Evolutionary conservation across 2,329 filamentous ascomycete species (phyloP), one percentile per base, ranked within the genome.

Genomic region (Dryadomyces quercus-mongolicae): DNA sequence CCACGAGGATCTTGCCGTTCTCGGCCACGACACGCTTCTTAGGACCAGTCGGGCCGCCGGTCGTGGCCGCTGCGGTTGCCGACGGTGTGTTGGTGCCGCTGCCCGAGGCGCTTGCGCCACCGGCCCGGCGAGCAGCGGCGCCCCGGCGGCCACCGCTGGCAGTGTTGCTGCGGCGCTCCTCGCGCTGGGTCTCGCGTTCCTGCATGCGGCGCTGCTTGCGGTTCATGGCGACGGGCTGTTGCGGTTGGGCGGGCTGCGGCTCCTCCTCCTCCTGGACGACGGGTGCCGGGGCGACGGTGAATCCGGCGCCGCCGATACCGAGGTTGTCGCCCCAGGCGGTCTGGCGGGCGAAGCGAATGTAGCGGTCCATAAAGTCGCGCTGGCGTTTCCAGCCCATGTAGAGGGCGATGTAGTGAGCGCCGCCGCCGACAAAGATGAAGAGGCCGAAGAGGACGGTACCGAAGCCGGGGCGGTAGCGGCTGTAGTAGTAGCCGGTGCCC

Each of bases 401-500:
- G 56, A 97, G 75, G 16, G 86, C 85, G 51, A 88, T 74, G 71
- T 96, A 98, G 72, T 98, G 93, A 42, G 87, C 84, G 34, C 75
- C 87, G 59, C 93, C 93, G 55, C 91, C 92, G 52, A 86, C 81
- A 52, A 88, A 80, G 58, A 95, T 67, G 69, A 97, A 89, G 44
- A 95, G 72, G 49, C 92, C 91, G 25, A 85, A 57, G 52, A 97
- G 70, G 48, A 95, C 93, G 15, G 87, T 87, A 56, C 88, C 89
- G 47, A 97, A 74, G 9, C 93, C 93, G 1, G 93, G 93, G 20
- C 93, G 82, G 77, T 92, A 96, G 55, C 93, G 84, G 63, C 83
- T 84, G 74, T 98, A 98, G 78, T 97, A 98, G 78, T 98, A 98
- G 58, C 93, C 92, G 47, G 92, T 96, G 56, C 93, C 93, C 73